Evolutionary conservation across 345 rosid species (phyloP).

Genomic region (Pistacia vera): DNA sequence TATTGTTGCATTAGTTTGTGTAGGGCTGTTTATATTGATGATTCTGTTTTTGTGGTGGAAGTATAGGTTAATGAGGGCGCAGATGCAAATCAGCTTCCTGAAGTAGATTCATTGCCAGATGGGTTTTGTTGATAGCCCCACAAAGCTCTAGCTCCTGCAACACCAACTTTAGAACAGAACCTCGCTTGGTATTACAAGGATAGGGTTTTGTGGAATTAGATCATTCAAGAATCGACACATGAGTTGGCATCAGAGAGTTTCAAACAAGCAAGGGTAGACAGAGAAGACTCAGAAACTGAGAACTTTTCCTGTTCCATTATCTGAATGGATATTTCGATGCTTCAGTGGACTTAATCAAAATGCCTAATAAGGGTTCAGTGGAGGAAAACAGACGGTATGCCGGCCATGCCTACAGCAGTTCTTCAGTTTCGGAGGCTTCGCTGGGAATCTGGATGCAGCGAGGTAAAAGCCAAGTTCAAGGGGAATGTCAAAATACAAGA

Average conservation of each 20-base stretch:
- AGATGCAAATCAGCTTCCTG: conserved; percentile 75
- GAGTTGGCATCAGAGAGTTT: conserved; percentile 20
- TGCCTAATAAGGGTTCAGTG: conserved; percentile 24
- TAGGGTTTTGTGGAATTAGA: conserved; percentile 22
- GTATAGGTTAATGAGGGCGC: conserved; percentile 55
- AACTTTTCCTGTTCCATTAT: conserved; percentile 70
- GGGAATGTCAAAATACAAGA: conserved; percentile 39
- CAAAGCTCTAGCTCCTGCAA: conserved; percentile 50
- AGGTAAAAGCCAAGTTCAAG: conserved; percentile 41
- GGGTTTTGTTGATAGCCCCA: conserved; percentile 83
- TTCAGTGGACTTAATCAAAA: conserved; percentile 37
- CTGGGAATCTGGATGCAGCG: conserved; percentile 29
- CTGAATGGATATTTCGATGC: conserved; percentile 50
- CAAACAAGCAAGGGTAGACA: conserved; percentile 29
- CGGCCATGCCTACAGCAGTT: conserved; percentile 15
- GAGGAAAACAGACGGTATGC: conserved; percentile 34
- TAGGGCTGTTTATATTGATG: not conserved
- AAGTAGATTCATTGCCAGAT: conserved; percentile 89
- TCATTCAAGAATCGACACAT: conserved; percentile 18
- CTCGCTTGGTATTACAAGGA: conserved; percentile 30
- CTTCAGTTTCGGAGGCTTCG: conserved; percentile 27
- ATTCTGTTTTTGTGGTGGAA: conserved; percentile 9
- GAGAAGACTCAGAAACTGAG: conserved; percentile 54
- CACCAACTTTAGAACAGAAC: conserved; percentile 48
- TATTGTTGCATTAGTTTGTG: not conserved